phyloP scores from a whole-genome alignment of 352 stramenopile genomes.

The Globisporangium spiculum region DNA sequence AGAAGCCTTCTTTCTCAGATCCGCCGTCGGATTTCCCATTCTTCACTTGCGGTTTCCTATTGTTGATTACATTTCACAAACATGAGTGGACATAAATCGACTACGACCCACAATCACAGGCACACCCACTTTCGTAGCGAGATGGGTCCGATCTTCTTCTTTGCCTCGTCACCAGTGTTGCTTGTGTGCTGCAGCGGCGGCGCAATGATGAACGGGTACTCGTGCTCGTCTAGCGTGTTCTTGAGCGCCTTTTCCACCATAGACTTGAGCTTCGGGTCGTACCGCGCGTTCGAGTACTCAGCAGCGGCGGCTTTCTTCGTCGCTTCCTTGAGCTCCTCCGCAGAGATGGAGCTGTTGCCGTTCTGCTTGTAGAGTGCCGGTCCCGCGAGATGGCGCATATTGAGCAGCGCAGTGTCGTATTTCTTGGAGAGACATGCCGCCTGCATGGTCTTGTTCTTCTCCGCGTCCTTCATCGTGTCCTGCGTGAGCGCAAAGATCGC shows the following conservation, averaged over 20 bases:
- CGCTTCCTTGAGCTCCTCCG: slow-evolving; percentile 66
- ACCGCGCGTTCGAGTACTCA: slow-evolving; percentile 79
- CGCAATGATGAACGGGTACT: slow-evolving; percentile 84
- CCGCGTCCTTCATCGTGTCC: slow-evolving; percentile 79
- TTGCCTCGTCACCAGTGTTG: slow-evolving; percentile 29
- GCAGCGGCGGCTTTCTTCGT: slow-evolving; percentile 55
- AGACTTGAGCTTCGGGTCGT: slow-evolving; percentile 70
- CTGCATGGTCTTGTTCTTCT: slow-evolving; percentile 85
- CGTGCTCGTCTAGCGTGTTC: slow-evolving; percentile 53
- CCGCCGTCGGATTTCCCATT: slow-evolving; percentile 26
- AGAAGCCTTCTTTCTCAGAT: slow-evolving; percentile 50
- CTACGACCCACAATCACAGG: neutral
- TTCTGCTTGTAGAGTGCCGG: slow-evolving; percentile 62
- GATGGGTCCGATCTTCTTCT: slow-evolving; percentile 56
- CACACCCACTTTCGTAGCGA: slow-evolving; percentile 72
- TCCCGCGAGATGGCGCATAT: slow-evolving; percentile 62
- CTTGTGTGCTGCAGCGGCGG: slow-evolving; percentile 44
- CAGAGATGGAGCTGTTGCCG: slow-evolving; percentile 46
- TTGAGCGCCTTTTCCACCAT: slow-evolving; percentile 62
- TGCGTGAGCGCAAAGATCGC: slow-evolving; percentile 94
- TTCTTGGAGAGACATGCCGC: slow-evolving; percentile 78
- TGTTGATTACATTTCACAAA: neutral
- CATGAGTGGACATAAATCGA: neutral
- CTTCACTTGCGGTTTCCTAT: slow-evolving; percentile 35
- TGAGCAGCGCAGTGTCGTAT: slow-evolving; percentile 56